Conservation (phyloP, 1,139 yeast genomes). For the Insectozyma bohioensis region DNA sequence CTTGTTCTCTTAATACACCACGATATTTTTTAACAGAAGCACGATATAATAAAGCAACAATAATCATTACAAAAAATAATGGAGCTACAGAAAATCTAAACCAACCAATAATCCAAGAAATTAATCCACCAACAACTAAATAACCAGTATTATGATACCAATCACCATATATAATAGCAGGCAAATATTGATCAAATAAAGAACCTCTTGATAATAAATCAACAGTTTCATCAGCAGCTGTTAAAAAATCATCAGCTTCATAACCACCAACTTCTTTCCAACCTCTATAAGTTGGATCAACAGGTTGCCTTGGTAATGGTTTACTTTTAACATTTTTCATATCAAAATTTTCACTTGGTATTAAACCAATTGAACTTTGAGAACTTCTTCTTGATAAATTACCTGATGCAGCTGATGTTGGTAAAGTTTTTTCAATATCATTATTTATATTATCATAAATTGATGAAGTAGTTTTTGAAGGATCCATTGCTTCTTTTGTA, state of each 20-base stretch:
- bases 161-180: slow-evolving; percentile 79
- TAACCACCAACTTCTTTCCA: slow-evolving; percentile 95
- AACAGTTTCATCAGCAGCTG: slow-evolving; percentile 66
- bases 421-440: neutral
- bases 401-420: neutral
- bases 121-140: slow-evolving; percentile 60
- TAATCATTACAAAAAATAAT: slow-evolving; percentile 65
- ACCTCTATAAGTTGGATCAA: slow-evolving; percentile 72
- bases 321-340: slow-evolving; percentile 31
- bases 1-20: slow-evolving; percentile 67
- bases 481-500: slow-evolving; percentile 10
- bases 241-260: slow-evolving; percentile 65
- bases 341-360: slow-evolving; percentile 38
- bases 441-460: neutral
- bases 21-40: slow-evolving; percentile 82
- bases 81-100: slow-evolving; percentile 78
- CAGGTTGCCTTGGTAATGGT: slow-evolving; percentile 53
- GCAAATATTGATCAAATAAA: slow-evolving; percentile 66
- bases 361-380: slow-evolving; percentile 8
- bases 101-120: slow-evolving; percentile 80
- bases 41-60: slow-evolving; percentile 69
- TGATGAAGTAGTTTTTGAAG: slow-evolving; percentile 3
- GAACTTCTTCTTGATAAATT: slow-evolving; percentile 1
- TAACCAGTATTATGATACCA: slow-evolving; percentile 90
- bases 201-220: slow-evolving; percentile 71